Evolutionary conservation across 75 land plant species (phyloP), one percentile per base, ranked within the genome.

Genomic region (Pinus taeda): DNA sequence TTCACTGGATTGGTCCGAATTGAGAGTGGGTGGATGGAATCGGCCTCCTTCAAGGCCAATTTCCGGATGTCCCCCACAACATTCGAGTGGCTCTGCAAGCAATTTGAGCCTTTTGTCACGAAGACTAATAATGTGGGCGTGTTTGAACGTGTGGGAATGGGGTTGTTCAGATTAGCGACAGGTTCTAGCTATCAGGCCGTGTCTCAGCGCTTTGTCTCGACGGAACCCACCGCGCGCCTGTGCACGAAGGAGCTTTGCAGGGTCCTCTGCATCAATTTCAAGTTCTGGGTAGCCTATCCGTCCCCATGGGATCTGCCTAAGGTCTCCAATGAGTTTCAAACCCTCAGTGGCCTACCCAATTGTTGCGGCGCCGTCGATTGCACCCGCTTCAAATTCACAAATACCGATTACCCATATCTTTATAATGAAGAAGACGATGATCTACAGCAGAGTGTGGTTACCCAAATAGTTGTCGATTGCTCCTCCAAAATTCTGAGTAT

Each of bases 321-420:
- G 0, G 76, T 85, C 15, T 81, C 83, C 9, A 11, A 45, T 0
- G 69, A 65, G 45, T 85, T 90, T 71, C 78, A 88, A 58, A 45
- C 60, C 7, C 45, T 81, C 24, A 37, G 77, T 26, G 89, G 86
- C 15, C 77, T 92, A 24, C 90, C 88, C 12, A 84, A 86, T 77
- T 92, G 95, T 80, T 88, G 88, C 61, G 95, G 95, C 63, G 81
- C 88, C 12, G 59, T 92, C 6, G 74, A 59, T 49, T 86, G 88
- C 71, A 60, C 81, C 2, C 85, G 85, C 56, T 87, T 92, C 72
- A 57, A 60, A 36, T 74, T 83, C 33, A 45, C 30, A 13, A 57
- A 78, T 1, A 62, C 55, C 6, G 14, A 59, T 6, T 45, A 62
- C 78, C 75, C 36, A 57, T 55, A 15, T 42, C 11, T 49, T 49